Conservation (phyloP, 2,329 filamentous ascomycete genomes). For the Aspergillus japonicus region DNA sequence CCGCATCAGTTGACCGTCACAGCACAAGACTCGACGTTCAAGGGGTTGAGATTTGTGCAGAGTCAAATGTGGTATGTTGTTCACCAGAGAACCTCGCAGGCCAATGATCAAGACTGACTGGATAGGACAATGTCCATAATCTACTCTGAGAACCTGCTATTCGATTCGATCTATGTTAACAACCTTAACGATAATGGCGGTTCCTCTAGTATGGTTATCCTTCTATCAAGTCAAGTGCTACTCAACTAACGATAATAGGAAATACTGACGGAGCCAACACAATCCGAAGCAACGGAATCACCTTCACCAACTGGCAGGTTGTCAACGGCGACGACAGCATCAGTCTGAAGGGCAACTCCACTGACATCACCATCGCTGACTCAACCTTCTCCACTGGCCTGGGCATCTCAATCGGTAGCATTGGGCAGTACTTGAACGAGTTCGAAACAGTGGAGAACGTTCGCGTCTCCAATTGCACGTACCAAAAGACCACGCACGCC, state of each 20-base stretch:
- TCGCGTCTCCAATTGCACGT: slow-evolving; percentile 48
- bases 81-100: not conserved
- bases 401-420: slow-evolving; percentile 58
- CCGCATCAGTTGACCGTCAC: slow-evolving; percentile 30
- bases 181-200: slow-evolving; percentile 31
- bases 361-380: slow-evolving; percentile 54
- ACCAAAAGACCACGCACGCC: slow-evolving; percentile 48
- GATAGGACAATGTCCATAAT: slow-evolving; percentile 54
- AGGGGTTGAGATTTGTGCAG: slow-evolving; percentile 39
- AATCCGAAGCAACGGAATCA: slow-evolving; percentile 53
- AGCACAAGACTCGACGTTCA: slow-evolving; percentile 19
- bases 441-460: slow-evolving; percentile 54
- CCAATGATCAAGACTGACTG: not conserved
- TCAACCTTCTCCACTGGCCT: slow-evolving; percentile 51
- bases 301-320: slow-evolving; percentile 52
- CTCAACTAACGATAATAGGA: slow-evolving; percentile 1
- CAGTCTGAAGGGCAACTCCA: slow-evolving; percentile 56
- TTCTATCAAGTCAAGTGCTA: fast-evolving
- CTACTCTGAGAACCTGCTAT: slow-evolving; percentile 46
- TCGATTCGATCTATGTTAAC: slow-evolving; percentile 56
- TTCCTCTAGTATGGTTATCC: slow-evolving; percentile 14
- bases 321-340: slow-evolving; percentile 57
- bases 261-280: slow-evolving; percentile 56
- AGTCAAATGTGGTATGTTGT: slow-evolving; percentile 58
- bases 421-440: slow-evolving; percentile 54